These are phyloP conservation scores for Arthrobotrys sphaeroides DNA, from an alignment of 2,329 filamentous ascomycete genomes.

Conservation along the genomic window DNA sequence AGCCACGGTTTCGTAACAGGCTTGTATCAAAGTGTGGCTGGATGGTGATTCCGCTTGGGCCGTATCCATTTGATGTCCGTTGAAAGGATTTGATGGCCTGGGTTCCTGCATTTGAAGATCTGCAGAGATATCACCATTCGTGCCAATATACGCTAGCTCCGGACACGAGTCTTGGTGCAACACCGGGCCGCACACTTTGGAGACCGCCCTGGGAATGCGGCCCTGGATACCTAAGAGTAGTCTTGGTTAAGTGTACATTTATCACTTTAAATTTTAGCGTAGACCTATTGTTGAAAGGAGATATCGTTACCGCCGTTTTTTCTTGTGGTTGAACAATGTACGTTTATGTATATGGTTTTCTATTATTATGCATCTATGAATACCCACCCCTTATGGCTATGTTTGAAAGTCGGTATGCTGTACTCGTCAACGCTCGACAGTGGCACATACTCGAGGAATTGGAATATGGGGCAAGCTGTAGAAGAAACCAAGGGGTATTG, in stretches of 20 bases:
- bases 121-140: constrained; percentile 11
- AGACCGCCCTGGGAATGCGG: constrained; percentile 1
- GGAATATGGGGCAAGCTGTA: not conserved
- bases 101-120: constrained; percentile 40
- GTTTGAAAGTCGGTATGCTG: not conserved
- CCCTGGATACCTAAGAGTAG: constrained; percentile 16
- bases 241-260: not conserved
- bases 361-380: too few relatives aligned
- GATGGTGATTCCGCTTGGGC: not conserved
- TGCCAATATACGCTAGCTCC: not conserved
- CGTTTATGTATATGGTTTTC: too few relatives aligned
- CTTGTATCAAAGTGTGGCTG: constrained; percentile 27
- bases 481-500: not conserved
- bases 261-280: too few relatives aligned
- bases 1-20: constrained; percentile 34
- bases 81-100: constrained; percentile 11
- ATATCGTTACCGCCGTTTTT: too few relatives aligned
- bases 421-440: not conserved
- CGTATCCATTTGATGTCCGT: constrained; percentile 2
- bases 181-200: constrained; percentile 15
- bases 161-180: not conserved
- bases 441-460: not conserved
- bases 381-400: not conserved
- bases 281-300: not conserved
- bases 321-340: too few relatives aligned